Evolutionary conservation across 2,329 filamentous ascomycete species (phyloP).

Genomic region (Endoconidiophora laricicola): DNA sequence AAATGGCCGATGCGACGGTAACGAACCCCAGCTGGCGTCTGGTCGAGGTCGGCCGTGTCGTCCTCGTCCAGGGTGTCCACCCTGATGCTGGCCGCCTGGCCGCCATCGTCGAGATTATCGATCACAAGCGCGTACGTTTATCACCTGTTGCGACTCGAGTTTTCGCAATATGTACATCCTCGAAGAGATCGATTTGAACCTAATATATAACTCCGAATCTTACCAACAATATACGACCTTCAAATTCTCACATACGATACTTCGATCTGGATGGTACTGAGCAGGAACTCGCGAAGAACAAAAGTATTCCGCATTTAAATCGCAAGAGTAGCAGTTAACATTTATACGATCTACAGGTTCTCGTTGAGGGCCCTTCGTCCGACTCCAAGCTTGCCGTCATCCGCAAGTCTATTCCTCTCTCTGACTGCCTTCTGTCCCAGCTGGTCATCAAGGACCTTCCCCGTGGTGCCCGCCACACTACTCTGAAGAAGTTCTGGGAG

Average conservation of each 20-base stretch:
- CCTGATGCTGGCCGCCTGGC: conserved; percentile 74
- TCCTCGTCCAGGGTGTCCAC: conserved; percentile 70
- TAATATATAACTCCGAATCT: background rate
- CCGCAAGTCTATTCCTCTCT: conserved; percentile 72
- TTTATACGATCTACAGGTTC: conserved; percentile 43
- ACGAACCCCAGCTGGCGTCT: conserved; percentile 78
- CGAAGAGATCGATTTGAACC: background rate
- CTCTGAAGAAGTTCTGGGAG: conserved; percentile 81
- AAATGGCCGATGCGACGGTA: conserved; percentile 71
- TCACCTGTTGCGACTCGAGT: conserved; percentile 6
- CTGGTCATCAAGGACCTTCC: conserved; percentile 76
- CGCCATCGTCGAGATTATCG: conserved; percentile 96
- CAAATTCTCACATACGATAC: background rate
- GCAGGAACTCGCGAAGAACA: background rate
- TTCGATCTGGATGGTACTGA: background rate
- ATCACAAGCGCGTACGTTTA: conserved; percentile 96
- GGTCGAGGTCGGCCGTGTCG: conserved; percentile 96
- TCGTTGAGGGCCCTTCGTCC: conserved; percentile 85
- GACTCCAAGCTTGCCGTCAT: conserved; percentile 64
- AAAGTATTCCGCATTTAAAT: background rate
- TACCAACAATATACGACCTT: background rate
- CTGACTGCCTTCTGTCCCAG: conserved; percentile 73
- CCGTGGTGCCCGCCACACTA: conserved; percentile 65
- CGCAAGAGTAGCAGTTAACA: background rate
- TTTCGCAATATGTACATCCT: conserved; percentile 3